Conservation (phyloP, 805 yeast genomes). For the Yarrowia hollandica region DNA sequence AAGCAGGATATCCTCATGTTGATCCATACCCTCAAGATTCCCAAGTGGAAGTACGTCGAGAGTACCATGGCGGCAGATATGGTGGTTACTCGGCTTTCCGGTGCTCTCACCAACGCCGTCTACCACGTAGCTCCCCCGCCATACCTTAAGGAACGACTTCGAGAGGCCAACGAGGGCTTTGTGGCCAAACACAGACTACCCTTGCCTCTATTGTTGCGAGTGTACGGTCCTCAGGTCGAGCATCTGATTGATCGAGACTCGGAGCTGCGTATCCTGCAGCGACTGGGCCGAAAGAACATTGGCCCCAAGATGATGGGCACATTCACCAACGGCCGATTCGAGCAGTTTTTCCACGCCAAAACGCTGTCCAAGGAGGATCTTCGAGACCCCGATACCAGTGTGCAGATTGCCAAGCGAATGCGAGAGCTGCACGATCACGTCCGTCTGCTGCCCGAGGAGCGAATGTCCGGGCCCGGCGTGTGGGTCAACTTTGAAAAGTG, state of each 20-base stretch:
- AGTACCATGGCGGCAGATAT: conserved; percentile 47
- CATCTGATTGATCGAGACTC: conserved; percentile 80
- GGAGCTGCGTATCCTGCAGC: conserved; percentile 70
- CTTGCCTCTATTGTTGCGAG: conserved; percentile 69
- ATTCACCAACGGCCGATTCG: conserved; percentile 89
- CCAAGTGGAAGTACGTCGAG: conserved; percentile 72
- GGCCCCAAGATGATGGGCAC: conserved; percentile 91
- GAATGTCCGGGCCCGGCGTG: conserved; percentile 58
- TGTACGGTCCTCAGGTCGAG: conserved; percentile 87
- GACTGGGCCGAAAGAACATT: conserved; percentile 72
- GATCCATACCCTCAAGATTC: conserved; percentile 61
- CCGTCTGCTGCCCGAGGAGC: conserved; percentile 59
- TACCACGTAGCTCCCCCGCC: conserved; percentile 67
- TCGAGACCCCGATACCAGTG: conserved; percentile 70
- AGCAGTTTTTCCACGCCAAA: conserved; percentile 82
- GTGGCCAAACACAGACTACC: conserved; percentile 40
- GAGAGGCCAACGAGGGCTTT: conserved; percentile 32
- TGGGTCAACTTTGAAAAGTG: conserved; percentile 76
- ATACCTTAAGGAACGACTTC: conserved; percentile 42
- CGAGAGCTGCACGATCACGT: conserved; percentile 86
- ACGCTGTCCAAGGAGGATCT: conserved; percentile 74
- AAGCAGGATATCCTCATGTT: conserved; percentile 74
- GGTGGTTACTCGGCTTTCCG: conserved; percentile 68
- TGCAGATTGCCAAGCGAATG: conserved; percentile 94
- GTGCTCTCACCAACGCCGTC: conserved; percentile 91